Conservation (phyloP, 768 basidiomycete genomes). For the Naganishia onofrii region DNA sequence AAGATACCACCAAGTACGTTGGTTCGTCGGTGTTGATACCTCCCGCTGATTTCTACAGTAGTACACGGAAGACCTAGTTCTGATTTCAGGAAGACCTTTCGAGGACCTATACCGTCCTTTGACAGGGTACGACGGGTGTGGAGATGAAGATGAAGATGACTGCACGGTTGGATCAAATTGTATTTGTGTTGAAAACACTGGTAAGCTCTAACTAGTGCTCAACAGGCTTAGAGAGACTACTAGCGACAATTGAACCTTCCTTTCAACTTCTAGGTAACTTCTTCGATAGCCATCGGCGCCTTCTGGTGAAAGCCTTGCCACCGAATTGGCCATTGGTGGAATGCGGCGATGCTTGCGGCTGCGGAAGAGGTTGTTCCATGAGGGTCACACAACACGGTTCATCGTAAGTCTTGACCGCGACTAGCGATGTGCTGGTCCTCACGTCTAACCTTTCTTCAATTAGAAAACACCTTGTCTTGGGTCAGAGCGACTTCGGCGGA, state of each 20-base stretch:
- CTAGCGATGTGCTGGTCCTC: background rate
- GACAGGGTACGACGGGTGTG: background rate
- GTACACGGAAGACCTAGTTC: conserved; percentile 8
- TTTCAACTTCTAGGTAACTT: conserved; percentile 29
- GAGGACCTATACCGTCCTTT: background rate
- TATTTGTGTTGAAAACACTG: conserved; percentile 24
- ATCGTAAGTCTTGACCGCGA: conserved; percentile 30
- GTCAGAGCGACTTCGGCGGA: conserved; percentile 25
- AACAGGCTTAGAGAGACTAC: background rate
- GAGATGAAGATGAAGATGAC: background rate
- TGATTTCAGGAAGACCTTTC: conserved; percentile 1
- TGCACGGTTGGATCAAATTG: conserved; percentile 13
- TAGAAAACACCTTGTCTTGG: conserved; percentile 2
- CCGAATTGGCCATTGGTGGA: conserved; percentile 48
- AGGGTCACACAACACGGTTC: conserved; percentile 44
- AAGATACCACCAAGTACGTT: conserved; percentile 4
- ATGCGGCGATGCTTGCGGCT: conserved; percentile 44
- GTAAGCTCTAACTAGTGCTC: background rate
- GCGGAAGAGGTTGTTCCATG: conserved; percentile 38
- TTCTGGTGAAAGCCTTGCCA: conserved; percentile 43
- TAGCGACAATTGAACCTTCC: background rate
- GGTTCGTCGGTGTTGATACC: background rate
- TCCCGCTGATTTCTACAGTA: background rate
- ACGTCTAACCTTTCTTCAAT: background rate
- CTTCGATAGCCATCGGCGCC: background rate